phyloP scores from a whole-genome alignment of 1,139 yeast genomes.

The Yamadazyma buinensis region DNA sequence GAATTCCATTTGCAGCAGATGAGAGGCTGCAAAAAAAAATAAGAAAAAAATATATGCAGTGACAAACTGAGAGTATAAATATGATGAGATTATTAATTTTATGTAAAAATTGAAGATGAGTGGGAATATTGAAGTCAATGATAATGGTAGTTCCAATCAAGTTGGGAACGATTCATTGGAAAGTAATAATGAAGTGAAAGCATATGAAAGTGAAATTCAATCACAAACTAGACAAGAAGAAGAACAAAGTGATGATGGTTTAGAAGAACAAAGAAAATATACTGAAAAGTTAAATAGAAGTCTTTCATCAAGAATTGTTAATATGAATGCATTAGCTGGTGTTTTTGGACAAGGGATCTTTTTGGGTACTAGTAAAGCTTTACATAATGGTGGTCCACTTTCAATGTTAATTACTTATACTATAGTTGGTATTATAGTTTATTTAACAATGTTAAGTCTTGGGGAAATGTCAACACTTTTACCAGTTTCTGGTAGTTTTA shows the following conservation, averaged over 20 bases:
- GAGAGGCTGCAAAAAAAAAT: too few species aligned
- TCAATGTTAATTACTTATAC: slow-evolving; percentile 56
- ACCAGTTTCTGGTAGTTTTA: slow-evolving; percentile 63
- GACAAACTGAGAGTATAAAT: too few species aligned
- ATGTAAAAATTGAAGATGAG: too few species aligned
- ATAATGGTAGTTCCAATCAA: too few species aligned
- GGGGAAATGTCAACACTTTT: slow-evolving; percentile 65
- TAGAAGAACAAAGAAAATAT: slow-evolving; percentile 6
- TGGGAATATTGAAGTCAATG: too few species aligned
- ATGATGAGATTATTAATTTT: too few species aligned
- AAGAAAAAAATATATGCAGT: too few species aligned
- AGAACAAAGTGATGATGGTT: not conserved
- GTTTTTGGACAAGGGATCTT: slow-evolving; percentile 68
- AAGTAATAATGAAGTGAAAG: too few species aligned
- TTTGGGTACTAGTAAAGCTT: slow-evolving; percentile 59
- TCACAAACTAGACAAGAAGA: not conserved
- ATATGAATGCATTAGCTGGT: slow-evolving; percentile 66
- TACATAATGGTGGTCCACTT: slow-evolving; percentile 62
- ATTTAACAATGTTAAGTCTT: slow-evolving; percentile 53
- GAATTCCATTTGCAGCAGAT: too few species aligned
- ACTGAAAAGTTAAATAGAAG: slow-evolving; percentile 38
- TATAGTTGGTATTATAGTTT: slow-evolving; percentile 57
- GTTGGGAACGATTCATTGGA: too few species aligned
- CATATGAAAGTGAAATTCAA: too few species aligned
- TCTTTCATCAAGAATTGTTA: slow-evolving; percentile 49